Base-by-base conservation (phyloP, 208 protist species). In the Trypanosoma melophagium region DNA sequence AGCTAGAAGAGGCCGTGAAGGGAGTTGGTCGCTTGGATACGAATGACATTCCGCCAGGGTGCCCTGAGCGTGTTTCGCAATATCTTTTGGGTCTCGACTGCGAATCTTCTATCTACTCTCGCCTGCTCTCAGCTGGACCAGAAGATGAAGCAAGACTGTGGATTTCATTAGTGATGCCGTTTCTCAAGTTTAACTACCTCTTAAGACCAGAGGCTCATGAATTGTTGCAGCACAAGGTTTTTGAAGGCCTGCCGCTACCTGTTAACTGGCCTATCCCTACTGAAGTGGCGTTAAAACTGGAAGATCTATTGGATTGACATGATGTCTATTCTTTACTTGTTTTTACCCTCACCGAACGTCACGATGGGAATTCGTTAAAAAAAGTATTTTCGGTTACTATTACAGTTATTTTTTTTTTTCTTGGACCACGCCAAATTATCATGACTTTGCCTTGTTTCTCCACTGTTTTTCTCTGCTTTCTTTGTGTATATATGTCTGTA, bases 151-250 rank as follows among this genome's bases (percentile, higher is more conserved):
- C 60, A 16, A 31, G 69, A 16, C 19, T 40, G 9, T 76, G 70
- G 70, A 45, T 69, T 49, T 47, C 53, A 25, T 45, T 76, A 22
- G 47, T 76, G 12, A 64, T 45, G 35, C 57, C 63, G 19, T 25
- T 76, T 17, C 70, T 76, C 7, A n/a, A 68, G 7, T 76, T 76
- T 58, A 76, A 69, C 21, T 67, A 58, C 45, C 49, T 47, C 31
- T 10, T 40, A 49, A 47, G 61, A 16, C 7, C 61, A n/a, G 17
- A n/a, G 45, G 61, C 35, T 17, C 31, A 58, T 5, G 61, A 67
- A 35, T 12, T 67, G 13, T 14, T 67, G 12, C 61, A 56, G 51
- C 61, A 67, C 35, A 21, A 58, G 19, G 21, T 67, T 13, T 67
- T 67, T 49, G 38, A 28, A 49, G 47, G 10, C 2, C n/a, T 67